Base-by-base conservation (phyloP, 1,284 basidiomycete species). In the Trametes sp. region DNA sequence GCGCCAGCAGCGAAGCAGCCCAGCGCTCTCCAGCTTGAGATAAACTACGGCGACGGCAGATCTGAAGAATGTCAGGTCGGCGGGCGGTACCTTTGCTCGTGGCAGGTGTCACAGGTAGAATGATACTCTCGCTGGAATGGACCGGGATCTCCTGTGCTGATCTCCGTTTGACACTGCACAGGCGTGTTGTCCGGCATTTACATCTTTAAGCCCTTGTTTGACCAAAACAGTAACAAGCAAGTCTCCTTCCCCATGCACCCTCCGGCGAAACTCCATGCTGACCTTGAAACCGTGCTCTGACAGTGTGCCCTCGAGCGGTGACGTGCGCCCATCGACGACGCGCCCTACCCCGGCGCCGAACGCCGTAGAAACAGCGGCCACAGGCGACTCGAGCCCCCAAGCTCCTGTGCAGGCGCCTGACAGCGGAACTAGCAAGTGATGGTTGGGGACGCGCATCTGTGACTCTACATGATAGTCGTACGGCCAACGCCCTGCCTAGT, bases 101-200 rank as follows among this genome's bases (percentile, higher is more conserved):
- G 36, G 76, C 76, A 46, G 71, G 71, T 36, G 55, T 74, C 45
- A 74, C 75, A 67, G 76, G 76, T 76, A 63, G 62, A 54, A 52
- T 59, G 58, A 59, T 62, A 36, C 24, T 48, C 28, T 29, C 49
- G 50, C 38, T 56, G 28, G 42, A 33, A 35, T 51, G 19, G 51
- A 9, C 26, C 41, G 14, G 23, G 14, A 58, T 56, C 55, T 54
- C 45, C 56, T 55, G 59, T 45, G 53, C 58, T 61, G 55, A 61
- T 59, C 51, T 54, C 33, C 42, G 53, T 46, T 46, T 36, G 35
- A 46, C 29, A 23, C 42, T 33, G 57, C 55, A 35, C 65, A 90
- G 89, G 88, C 31, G 72, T 88, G 49, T 66, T 80, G 26, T 89
- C 88, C 14, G 88, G 88, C 16, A 70, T 88, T 36, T 89, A 90